phyloP scores from a whole-genome alignment of 768 basidiomycete genomes.

The Floccularia luteovirens region DNA sequence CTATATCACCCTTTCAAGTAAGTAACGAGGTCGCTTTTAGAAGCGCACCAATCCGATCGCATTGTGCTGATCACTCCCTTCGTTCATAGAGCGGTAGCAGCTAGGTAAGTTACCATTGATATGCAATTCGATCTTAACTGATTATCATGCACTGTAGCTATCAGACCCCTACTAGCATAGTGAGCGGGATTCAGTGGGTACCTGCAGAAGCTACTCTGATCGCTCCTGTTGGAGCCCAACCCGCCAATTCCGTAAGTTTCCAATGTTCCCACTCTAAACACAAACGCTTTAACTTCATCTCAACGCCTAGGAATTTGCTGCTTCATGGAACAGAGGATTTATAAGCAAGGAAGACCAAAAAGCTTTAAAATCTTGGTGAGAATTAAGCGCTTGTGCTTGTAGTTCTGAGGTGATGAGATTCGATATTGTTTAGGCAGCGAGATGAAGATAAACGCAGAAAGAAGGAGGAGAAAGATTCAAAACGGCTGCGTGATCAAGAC shows the following conservation, averaged over 20 bases:
- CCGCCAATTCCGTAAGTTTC: constrained; percentile 44
- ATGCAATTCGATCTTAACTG: constrained; percentile 9
- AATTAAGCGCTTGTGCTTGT: neutral
- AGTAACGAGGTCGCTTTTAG: constrained; percentile 13
- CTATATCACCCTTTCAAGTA: constrained; percentile 74
- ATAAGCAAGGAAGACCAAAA: constrained; percentile 31
- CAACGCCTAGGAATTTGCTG: constrained; percentile 43
- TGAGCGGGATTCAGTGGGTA: constrained; percentile 61
- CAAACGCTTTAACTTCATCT: neutral
- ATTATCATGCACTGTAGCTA: constrained; percentile 42
- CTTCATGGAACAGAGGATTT: constrained; percentile 43
- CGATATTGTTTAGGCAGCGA: constrained; percentile 29
- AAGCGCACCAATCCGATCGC: constrained; percentile 1
- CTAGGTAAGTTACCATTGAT: constrained; percentile 42
- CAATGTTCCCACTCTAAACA: neutral
- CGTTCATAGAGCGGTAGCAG: constrained; percentile 54
- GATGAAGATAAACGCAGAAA: constrained; percentile 35
- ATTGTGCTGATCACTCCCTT: constrained; percentile 11
- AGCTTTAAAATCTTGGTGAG: constrained; percentile 39
- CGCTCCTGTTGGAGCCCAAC: constrained; percentile 51
- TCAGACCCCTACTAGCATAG: constrained; percentile 59
- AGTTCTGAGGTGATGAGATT: neutral
- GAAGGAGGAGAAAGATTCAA: constrained; percentile 38
- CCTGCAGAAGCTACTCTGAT: constrained; percentile 64
- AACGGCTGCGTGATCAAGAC: constrained; percentile 46